These are phyloP conservation scores for Arctostaphylos glauca DNA, from an alignment of 148 eudicot species.

Conservation along the genomic window DNA sequence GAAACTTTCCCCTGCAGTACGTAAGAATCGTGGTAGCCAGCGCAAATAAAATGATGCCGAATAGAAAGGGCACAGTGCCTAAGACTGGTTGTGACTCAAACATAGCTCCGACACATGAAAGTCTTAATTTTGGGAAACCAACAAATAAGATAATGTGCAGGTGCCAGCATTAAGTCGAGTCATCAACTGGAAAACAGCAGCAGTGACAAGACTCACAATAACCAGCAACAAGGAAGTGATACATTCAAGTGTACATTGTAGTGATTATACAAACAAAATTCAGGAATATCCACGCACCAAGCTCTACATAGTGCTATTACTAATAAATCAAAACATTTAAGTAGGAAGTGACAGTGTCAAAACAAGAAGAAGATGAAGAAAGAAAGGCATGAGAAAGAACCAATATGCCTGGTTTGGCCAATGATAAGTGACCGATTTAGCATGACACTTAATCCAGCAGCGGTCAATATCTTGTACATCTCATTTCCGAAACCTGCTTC, in stretches of 20 bases:
- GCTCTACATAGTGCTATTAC: background rate
- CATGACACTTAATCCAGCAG: constrained; percentile 82
- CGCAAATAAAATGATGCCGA: background rate
- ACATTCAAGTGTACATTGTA: background rate
- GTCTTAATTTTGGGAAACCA: background rate
- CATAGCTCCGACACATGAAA: background rate
- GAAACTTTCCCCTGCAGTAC: constrained; percentile 65
- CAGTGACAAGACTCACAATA: background rate
- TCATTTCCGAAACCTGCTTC: constrained; percentile 95
- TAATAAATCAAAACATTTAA: no score
- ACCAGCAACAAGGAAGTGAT: background rate
- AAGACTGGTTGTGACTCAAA: background rate
- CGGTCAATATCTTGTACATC: constrained; percentile 82
- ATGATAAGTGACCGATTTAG: constrained; percentile 84
- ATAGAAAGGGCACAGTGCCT: background rate
- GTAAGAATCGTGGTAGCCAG: constrained; percentile 19
- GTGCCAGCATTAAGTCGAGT: background rate
- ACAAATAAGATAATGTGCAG: background rate
- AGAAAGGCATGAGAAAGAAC: constrained; percentile 75
- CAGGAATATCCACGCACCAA: background rate
- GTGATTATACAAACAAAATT: background rate
- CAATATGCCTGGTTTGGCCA: constrained; percentile 99
- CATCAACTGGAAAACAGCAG: background rate
- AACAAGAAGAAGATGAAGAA: background rate
- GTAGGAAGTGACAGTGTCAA: background rate